A percentile compares a stretch with the other conserved stretches of the same genome.
Conservation (phyloP, 1,284 basidiomycete species). For the Golubevia sp. region DNA sequence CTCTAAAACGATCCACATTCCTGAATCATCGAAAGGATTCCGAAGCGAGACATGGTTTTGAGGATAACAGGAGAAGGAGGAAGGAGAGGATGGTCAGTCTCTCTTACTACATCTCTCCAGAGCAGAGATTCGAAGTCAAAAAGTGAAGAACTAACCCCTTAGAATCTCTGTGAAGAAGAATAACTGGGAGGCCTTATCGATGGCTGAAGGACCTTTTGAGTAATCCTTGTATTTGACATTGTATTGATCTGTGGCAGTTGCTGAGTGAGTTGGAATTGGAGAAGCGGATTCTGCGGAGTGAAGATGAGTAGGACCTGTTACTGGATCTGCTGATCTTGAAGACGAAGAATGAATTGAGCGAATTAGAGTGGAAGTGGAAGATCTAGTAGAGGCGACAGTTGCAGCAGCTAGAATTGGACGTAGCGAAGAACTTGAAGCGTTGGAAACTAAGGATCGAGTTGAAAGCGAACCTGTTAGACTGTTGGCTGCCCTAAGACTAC, state of each 20-base stretch:
- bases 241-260: too few species aligned
- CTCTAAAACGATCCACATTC: constrained; percentile 99
- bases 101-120: constrained; percentile 4
- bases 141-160: constrained; percentile 71
- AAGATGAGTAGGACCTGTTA: too few species aligned
- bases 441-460: background rate
- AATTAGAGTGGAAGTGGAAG: background rate
- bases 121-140: background rate
- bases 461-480: background rate
- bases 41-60: background rate
- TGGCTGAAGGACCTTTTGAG: too few species aligned
- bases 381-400: background rate
- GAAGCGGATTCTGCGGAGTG: too few species aligned
- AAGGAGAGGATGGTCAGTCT: background rate
- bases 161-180: constrained; percentile 99
- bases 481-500: too few species aligned
- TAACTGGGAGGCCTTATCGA: constrained; percentile 85
- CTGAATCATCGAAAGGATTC: constrained; percentile 63
- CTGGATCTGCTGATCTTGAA: too few species aligned
- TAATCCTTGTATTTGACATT: too few species aligned
- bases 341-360: too few species aligned
- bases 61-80: background rate
- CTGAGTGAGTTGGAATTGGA: too few species aligned
- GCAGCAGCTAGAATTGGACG: background rate
- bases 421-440: background rate